Evolutionary conservation across 768 basidiomycete genomes (phyloP), one percentile per base, ranked within the genome.

Genomic region (Tricholoma hemisulphureum): DNA sequence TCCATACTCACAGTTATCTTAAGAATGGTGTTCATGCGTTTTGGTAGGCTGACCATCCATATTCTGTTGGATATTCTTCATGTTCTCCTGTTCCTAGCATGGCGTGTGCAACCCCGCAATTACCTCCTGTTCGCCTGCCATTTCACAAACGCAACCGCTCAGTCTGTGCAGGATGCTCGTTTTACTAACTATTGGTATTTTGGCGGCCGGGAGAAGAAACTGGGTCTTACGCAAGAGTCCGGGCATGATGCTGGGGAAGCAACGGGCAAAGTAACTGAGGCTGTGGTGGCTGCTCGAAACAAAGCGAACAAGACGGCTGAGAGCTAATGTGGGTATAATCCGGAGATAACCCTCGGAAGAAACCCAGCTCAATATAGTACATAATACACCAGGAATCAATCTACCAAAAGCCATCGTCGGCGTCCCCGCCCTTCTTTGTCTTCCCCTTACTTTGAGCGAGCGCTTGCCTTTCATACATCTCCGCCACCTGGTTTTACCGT

Each of bases 51-150:
- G 37, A 37, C 18, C 9, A 2, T 26, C 14, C 35, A 8, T 18
- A 13, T 24, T 16, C 31, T 32, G 20, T 7, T 21, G 6, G 7
- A 51, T 1, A 21, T 32, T 53, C 58, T 59, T 41, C 55, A 65
- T 18, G 55, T 37, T 24, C 24, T 29, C 46, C 32, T 24, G 35
- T 55, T 37, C 54, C 10, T 62, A 95, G 95, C 95, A 56, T 98
- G 95, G 95, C 84, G 85, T 59, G 95, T 98, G 39, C 87, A 95
- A 63, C 96, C 96, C 7, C 87, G 96, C 63, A 98, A 98, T 72
- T 97, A 98, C 77, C 82, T 98, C 57, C 80, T 98, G 48, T 93
- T 98, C 75, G 94, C 88, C 3, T 98, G 95, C 71, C 96, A 99
- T 73, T 77, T 84, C 14, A 97, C 95, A 53, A 99, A 99, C 70